Conservation (phyloP, 208 protist species). For the Balamuthia mandrillaris region DNA sequence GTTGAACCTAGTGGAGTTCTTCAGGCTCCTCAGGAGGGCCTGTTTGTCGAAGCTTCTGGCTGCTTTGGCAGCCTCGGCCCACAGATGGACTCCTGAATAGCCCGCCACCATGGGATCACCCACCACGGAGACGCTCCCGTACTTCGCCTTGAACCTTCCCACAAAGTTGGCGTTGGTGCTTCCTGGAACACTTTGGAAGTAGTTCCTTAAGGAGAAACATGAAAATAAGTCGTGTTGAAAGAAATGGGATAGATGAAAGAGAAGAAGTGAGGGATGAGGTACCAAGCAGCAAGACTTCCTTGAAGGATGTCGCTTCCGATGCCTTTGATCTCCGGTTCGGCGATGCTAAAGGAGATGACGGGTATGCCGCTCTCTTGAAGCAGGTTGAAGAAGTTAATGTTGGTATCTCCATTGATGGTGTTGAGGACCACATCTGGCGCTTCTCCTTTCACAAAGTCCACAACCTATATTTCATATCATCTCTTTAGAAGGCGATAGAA, state of each 20-base stretch:
- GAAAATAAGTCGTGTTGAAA: too few relatives aligned
- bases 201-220: not conserved
- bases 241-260: too few relatives aligned
- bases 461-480: not conserved
- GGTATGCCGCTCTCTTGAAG: not conserved
- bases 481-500: too few relatives aligned
- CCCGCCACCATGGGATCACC: slow-evolving; percentile 1
- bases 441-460: not conserved
- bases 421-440: slow-evolving; percentile 23
- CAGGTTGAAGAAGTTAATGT: slow-evolving; percentile 7
- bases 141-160: not conserved
- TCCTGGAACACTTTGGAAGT: not conserved
- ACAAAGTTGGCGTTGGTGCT: not conserved
- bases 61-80: not conserved
- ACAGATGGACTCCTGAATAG: not conserved
- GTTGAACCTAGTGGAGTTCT: not conserved
- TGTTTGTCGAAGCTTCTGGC: slow-evolving; percentile 6
- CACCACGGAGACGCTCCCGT: not conserved
- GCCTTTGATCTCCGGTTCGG: not conserved
- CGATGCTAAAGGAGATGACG: not conserved
- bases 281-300: too few relatives aligned
- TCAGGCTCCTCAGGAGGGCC: not conserved
- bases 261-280: too few relatives aligned
- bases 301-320: not conserved
- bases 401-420: slow-evolving; percentile 28